Base-by-base conservation (phyloP, 306 rosid species). In the Vigna nakashimae region DNA sequence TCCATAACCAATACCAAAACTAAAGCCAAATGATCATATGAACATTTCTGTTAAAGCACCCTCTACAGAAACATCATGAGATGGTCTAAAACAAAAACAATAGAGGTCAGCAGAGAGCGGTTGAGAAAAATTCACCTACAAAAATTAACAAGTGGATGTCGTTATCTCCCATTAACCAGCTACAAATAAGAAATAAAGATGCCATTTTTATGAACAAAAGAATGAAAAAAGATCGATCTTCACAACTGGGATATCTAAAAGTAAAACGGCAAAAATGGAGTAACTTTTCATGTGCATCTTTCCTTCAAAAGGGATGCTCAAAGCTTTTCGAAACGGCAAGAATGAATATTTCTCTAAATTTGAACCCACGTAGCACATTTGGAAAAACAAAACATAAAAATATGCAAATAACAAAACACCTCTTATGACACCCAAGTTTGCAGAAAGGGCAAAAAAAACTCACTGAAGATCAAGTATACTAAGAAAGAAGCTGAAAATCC, bases 141-240 rank as follows among this genome's bases (percentile, higher is more conserved):
- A 55, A 68, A 76, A 68, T 15, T 16, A 73, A 42, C 60, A 52
- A 73, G 55, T 59, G 45, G 70, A 57, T 79, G 85, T 79, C 88
- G 17, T 70, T 83, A 24, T 81, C 88, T 52, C 38, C 78, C 70
- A 42, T 71, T 18, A 77, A 52, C 49, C 79, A 30, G 22, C 75
- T 75, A 18, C 8, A 36, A 24, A 50, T 18, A 51, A 57, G 13
- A 18, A 64, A 64, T 26, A 26, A 26, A 26, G 28, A 26, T 2
- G 3, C 50, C 53, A n/a, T 53, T 65, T 66, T 68, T 55, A 20
- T n/a, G 46, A 52, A 17, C 4, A 20, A 6, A 53, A n/a, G 43
- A 43, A 60, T 26, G 7, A 9, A 55, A 30, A 70, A 58, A 59
- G 14, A 59, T 82, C 55, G 22, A 71, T 65, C 52, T 56, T 45